Evolutionary conservation across 352 stramenopile genomes (phyloP).

Genomic region (Phytophthora sansomeana): DNA sequence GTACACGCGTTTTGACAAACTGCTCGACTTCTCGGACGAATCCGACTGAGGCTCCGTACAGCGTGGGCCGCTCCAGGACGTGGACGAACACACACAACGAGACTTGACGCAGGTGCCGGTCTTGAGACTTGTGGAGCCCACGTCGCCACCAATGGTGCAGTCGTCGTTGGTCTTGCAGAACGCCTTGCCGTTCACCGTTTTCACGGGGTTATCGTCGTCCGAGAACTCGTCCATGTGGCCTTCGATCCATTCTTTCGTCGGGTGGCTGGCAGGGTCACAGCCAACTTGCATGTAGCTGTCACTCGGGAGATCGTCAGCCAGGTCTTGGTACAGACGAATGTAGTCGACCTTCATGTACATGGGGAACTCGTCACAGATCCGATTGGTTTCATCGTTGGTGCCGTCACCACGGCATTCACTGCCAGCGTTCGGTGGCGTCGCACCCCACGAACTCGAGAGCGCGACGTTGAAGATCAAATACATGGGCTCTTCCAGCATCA

Average conservation of each 20-base stretch:
- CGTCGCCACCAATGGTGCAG: constrained; percentile 53
- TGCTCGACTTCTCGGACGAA: constrained; percentile 36
- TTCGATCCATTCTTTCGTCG: constrained; percentile 73
- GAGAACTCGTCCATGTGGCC: constrained; percentile 68
- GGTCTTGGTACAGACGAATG: constrained; percentile 73
- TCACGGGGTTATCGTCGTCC: constrained; percentile 59
- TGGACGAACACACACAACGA: constrained; percentile 56
- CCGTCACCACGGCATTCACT: constrained; percentile 63
- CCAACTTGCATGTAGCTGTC: constrained; percentile 65
- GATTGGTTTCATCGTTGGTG: constrained; percentile 39
- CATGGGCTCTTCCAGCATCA: constrained; percentile 91
- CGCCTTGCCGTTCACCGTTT: constrained; percentile 52
- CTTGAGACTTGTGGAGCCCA: constrained; percentile 27
- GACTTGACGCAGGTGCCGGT: constrained; percentile 65
- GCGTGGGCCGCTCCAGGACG: constrained; percentile 63
- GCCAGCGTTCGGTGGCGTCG: constrained; percentile 58
- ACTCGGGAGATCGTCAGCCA: constrained; percentile 38
- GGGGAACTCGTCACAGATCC: constrained; percentile 73
- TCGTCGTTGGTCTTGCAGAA: constrained; percentile 65
- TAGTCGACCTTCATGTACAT: constrained; percentile 86
- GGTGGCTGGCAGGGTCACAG: constrained; percentile 64
- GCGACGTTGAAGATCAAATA: constrained; percentile 95
- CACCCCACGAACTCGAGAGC: constrained; percentile 89
- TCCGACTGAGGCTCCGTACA: constrained; percentile 52
- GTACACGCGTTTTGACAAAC: constrained; percentile 42